Evolutionary conservation across 495 filamentous ascomycete species (phyloP).

Genomic region (Hypoxylon crocopeplum): DNA sequence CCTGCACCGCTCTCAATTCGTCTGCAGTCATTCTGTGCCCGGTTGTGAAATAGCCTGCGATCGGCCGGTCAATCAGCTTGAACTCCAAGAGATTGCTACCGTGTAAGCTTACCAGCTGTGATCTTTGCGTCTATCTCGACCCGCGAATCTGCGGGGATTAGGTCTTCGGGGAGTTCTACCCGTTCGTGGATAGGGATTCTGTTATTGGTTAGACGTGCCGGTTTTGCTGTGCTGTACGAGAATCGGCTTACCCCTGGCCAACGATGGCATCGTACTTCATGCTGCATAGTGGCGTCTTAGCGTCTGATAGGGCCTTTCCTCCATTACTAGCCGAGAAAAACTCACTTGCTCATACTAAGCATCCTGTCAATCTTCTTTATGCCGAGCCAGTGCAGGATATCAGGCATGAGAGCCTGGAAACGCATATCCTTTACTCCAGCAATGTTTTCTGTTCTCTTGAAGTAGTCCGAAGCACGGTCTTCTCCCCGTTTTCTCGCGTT

Average conservation of each 20-base stretch:
- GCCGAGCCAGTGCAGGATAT: constrained; percentile 97
- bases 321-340: constrained; percentile 37
- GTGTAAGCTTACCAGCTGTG: constrained; percentile 81
- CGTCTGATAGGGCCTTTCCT: constrained; percentile 15
- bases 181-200: constrained; percentile 91
- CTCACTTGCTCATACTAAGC: constrained; percentile 97
- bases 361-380: constrained; percentile 99
- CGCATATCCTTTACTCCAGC: constrained; percentile 98
- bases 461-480: constrained; percentile 95
- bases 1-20: constrained; percentile 83
- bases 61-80: constrained; percentile 33
- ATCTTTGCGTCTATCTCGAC: constrained; percentile 99
- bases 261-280: constrained; percentile 99
- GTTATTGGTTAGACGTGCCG: constrained; percentile 32
- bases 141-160: constrained; percentile 93
- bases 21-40: constrained; percentile 88
- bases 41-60: constrained; percentile 76
- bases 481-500: constrained; percentile 89
- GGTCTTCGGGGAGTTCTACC: constrained; percentile 89
- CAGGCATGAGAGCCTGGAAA: constrained; percentile 99
- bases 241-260: constrained; percentile 72
- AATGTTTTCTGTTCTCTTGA: constrained; percentile 95
- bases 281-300: constrained; percentile 49
- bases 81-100: constrained; percentile 6
- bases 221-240: constrained; percentile 17